Conservation (phyloP, 331 rosid species). For the Quercus lobata region DNA sequence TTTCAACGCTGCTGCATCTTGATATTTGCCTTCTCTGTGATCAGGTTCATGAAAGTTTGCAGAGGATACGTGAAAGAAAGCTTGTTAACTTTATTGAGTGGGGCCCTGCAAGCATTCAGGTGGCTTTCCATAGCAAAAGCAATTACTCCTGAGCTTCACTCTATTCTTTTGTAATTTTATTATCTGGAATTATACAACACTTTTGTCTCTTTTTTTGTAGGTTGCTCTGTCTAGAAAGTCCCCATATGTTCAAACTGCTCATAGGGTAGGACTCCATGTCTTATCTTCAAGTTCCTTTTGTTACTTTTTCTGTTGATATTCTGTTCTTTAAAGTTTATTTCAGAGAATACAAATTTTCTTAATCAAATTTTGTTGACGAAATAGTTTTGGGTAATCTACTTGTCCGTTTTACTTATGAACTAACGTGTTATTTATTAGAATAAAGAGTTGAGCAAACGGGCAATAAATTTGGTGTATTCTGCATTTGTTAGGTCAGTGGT, state of each 20-base stretch:
- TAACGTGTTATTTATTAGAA: background rate
- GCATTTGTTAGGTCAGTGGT: constrained; percentile 79
- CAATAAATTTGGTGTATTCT: constrained; percentile 16
- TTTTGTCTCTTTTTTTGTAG: constrained; percentile 31
- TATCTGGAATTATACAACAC: constrained; percentile 3
- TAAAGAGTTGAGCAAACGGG: background rate
- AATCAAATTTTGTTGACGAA: background rate
- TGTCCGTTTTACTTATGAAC: background rate
- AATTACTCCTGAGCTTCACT: constrained; percentile 16
- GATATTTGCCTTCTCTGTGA: constrained; percentile 21
- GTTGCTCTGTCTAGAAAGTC: constrained; percentile 98
- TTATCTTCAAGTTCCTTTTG: constrained; percentile 3
- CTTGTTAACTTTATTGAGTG: constrained; percentile 96
- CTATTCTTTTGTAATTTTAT: constrained; percentile 4
- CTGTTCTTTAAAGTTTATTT: background rate
- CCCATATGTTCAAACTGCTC: constrained; percentile 98
- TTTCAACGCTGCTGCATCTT: constrained; percentile 4
- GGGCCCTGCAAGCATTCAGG: constrained; percentile 99
- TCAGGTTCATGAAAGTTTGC: constrained; percentile 98
- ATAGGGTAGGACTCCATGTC: constrained; percentile 53
- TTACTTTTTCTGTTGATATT: background rate
- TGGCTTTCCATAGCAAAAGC: constrained; percentile 22
- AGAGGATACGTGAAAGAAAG: constrained; percentile 98
- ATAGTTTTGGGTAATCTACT: constrained; percentile 3
- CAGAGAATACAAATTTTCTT: background rate